These are phyloP conservation scores for Monosporascus sp. DNA, from an alignment of 2,329 filamentous ascomycete genomes.

Conservation along the genomic window DNA sequence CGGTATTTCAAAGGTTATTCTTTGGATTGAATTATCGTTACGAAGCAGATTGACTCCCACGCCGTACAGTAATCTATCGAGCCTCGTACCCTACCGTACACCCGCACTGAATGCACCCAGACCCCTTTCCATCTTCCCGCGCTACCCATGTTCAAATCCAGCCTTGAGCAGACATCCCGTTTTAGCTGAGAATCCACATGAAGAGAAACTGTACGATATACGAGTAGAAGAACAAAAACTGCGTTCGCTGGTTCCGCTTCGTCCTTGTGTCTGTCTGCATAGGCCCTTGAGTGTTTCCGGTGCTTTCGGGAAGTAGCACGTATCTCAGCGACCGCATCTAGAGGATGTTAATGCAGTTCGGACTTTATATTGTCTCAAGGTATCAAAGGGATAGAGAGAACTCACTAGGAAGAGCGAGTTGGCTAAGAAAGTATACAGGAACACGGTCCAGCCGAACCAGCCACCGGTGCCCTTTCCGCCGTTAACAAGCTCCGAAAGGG, in stretches of 20 bases:
- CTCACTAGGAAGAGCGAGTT: conserved; percentile 92
- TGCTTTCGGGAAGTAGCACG: conserved; percentile 82
- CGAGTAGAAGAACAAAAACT: conserved; percentile 90
- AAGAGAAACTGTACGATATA: conserved; percentile 91
- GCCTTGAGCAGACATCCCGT: neutral
- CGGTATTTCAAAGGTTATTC: too few species aligned
- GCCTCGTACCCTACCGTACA: too few species aligned
- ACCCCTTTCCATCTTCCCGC: neutral
- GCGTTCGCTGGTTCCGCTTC: conserved; percentile 80
- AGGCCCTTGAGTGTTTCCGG: conserved; percentile 57
- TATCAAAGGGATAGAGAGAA: conserved; percentile 7
- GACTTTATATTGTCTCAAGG: neutral
- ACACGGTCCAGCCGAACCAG: conserved; percentile 84
- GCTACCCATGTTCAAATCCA: neutral
- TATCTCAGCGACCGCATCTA: conserved; percentile 94
- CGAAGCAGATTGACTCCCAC: too few species aligned
- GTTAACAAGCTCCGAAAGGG: conserved; percentile 71
- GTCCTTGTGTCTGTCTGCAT: conserved; percentile 71
- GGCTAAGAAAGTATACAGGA: conserved; percentile 85
- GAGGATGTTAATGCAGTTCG: conserved; percentile 9
- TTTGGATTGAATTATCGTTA: too few species aligned
- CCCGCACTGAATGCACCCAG: neutral
- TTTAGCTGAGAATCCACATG: conserved; percentile 69
- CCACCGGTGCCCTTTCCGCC: conserved; percentile 77
- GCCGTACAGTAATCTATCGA: too few species aligned